These are phyloP conservation scores for Carnegiea gigantea DNA, from an alignment of 179 eudicot genomes.

Conservation along the genomic window DNA sequence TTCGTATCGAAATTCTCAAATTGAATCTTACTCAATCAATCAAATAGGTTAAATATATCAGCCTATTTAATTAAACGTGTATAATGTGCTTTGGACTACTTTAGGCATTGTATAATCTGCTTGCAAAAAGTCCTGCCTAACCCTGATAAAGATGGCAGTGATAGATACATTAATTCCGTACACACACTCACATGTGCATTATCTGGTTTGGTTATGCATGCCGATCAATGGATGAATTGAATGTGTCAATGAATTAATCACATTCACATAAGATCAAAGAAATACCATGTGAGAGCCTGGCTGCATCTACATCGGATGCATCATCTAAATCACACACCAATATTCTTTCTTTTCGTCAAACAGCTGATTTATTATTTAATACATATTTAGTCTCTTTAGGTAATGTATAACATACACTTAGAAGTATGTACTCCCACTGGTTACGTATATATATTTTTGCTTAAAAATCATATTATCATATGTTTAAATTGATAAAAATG, in stretches of 20 bases:
- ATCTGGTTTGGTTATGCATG: slow-evolving; percentile 4
- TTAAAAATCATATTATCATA: no score
- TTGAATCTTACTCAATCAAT: no score
- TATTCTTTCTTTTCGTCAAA: neutral
- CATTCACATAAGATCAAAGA: slow-evolving; percentile 24
- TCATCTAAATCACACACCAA: neutral
- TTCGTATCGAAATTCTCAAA: no score
- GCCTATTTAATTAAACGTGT: no score
- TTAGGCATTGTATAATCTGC: neutral
- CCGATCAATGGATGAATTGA: neutral
- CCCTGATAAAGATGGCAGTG: neutral
- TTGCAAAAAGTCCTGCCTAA: neutral
- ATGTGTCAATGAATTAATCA: slow-evolving; percentile 8
- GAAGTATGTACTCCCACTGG: no score
- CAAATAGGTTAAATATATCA: no score
- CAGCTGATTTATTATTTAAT: neutral
- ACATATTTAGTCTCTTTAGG: neutral
- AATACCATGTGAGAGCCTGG: slow-evolving; percentile 24
- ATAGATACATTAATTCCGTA: neutral
- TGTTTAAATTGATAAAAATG: no score
- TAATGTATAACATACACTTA: no score
- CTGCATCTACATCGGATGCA: slow-evolving; percentile 5
- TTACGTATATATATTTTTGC: no score
- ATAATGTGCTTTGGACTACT: no score
- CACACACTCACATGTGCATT: neutral